A percentile compares a stretch with the other conserved stretches of the same genome.
Conservation (phyloP, 768 basidiomycete genomes). For the Serendipita vermifera region DNA sequence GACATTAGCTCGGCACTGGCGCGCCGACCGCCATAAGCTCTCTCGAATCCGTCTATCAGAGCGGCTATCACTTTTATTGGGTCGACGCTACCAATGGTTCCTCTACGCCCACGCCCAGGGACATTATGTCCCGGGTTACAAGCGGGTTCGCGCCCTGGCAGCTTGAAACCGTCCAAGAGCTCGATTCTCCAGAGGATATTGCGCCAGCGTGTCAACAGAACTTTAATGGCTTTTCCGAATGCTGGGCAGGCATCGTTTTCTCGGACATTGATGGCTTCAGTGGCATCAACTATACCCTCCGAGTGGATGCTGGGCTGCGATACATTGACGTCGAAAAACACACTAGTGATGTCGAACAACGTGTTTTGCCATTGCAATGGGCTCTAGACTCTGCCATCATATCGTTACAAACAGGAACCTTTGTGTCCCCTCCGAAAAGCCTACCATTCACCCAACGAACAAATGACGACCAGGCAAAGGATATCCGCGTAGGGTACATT, state of each 20-base stretch:
- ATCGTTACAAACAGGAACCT: slow-evolving; percentile 45
- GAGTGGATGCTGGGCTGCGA: slow-evolving; percentile 49
- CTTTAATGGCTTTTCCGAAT: slow-evolving; percentile 54
- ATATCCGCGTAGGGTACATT: slow-evolving; percentile 48
- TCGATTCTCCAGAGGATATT: slow-evolving; percentile 37
- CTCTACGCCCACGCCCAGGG: slow-evolving; percentile 39
- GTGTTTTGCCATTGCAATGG: slow-evolving; percentile 63
- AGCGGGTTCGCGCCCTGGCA: slow-evolving; percentile 38
- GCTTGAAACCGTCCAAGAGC: slow-evolving; percentile 35
- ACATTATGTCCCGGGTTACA: slow-evolving; percentile 51
- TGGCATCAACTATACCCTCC: slow-evolving; percentile 47
- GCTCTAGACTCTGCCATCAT: slow-evolving; percentile 66
- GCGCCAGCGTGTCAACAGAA: slow-evolving; percentile 53
- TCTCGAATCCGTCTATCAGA: slow-evolving; percentile 13
- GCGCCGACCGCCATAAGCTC: slow-evolving; percentile 16
- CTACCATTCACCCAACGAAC: slow-evolving; percentile 63
- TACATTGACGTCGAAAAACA: slow-evolving; percentile 55
- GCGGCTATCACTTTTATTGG: slow-evolving; percentile 32
- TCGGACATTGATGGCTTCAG: slow-evolving; percentile 9
- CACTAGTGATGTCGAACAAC: slow-evolving; percentile 51
- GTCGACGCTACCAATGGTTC: slow-evolving; percentile 49
- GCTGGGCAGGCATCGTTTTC: slow-evolving; percentile 45
- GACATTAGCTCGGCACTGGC: slow-evolving; percentile 20
- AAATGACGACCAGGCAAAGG: slow-evolving; percentile 45
- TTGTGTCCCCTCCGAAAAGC: slow-evolving; percentile 45